phyloP scores from a whole-genome alignment of 1,139 yeast species.

The Candida sp. region DNA sequence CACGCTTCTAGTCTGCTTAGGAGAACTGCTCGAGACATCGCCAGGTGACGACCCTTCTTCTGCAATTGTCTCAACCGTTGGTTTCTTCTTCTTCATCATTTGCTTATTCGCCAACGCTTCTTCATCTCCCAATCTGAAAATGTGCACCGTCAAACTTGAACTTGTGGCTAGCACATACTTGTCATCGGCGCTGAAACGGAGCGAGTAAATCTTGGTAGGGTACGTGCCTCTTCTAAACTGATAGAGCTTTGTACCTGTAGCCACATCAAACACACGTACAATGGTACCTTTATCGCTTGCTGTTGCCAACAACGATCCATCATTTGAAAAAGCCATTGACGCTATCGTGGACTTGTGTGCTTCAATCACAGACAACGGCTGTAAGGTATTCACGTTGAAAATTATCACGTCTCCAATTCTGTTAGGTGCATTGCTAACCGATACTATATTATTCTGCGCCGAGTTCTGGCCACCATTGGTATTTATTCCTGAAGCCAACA shows the following conservation, averaged over 20 bases:
- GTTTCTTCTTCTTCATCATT: conserved; percentile 27
- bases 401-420: conserved; percentile 88
- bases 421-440: conserved; percentile 49
- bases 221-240: conserved; percentile 96
- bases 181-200: conserved; percentile 80
- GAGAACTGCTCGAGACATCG: not conserved
- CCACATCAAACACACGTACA: conserved; percentile 84
- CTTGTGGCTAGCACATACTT: conserved; percentile 82
- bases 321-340: conserved; percentile 74
- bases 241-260: conserved; percentile 79
- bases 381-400: conserved; percentile 76
- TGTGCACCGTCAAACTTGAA: conserved; percentile 92
- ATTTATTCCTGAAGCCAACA: conserved; percentile 45
- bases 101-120: conserved; percentile 53
- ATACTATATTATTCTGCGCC: conserved; percentile 45
- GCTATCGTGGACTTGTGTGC: conserved; percentile 93
- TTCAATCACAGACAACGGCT: conserved; percentile 88
- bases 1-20: not conserved
- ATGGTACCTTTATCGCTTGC: conserved; percentile 98
- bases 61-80: conserved; percentile 31
- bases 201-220: conserved; percentile 86
- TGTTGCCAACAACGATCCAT: conserved; percentile 87
- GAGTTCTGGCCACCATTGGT: conserved; percentile 52
- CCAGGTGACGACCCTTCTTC: conserved; percentile 25
- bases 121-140: conserved; percentile 74